These are phyloP conservation scores for Sporothrix sp. DNA, from an alignment of 2,329 filamentous ascomycete genomes.

Conservation along the genomic window DNA sequence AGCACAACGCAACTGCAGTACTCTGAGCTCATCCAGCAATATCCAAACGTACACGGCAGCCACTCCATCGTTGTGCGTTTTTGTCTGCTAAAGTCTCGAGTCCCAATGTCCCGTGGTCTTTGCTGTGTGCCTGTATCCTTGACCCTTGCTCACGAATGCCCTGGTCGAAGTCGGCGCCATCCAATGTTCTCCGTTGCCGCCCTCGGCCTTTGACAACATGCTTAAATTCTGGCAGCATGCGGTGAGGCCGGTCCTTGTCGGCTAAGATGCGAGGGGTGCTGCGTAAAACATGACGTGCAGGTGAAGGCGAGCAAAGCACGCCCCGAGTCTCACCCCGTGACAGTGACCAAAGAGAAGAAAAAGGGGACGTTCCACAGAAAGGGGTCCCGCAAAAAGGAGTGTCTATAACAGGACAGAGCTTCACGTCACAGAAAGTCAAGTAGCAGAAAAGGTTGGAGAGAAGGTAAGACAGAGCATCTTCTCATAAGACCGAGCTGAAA, in stretches of 20 bases:
- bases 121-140: background rate
- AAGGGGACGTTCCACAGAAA: background rate
- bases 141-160: background rate
- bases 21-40: no score
- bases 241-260: background rate
- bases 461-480: background rate
- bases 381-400: background rate
- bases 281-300: conserved; percentile 3
- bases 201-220: background rate
- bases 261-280: conserved; percentile 1
- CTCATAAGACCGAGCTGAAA: no score
- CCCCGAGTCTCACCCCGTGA: background rate
- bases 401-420: background rate
- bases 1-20: background rate
- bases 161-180: background rate
- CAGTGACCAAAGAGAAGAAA: background rate
- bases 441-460: background rate
- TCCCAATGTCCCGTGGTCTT: background rate
- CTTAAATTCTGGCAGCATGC: background rate
- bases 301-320: background rate
- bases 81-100: background rate
- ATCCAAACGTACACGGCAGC: background rate
- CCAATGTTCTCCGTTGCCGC: background rate
- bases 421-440: background rate
- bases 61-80: background rate